These are phyloP conservation scores for Boletus mariae DNA, from an alignment of 1,284 basidiomycete species.

Conservation along the genomic window DNA sequence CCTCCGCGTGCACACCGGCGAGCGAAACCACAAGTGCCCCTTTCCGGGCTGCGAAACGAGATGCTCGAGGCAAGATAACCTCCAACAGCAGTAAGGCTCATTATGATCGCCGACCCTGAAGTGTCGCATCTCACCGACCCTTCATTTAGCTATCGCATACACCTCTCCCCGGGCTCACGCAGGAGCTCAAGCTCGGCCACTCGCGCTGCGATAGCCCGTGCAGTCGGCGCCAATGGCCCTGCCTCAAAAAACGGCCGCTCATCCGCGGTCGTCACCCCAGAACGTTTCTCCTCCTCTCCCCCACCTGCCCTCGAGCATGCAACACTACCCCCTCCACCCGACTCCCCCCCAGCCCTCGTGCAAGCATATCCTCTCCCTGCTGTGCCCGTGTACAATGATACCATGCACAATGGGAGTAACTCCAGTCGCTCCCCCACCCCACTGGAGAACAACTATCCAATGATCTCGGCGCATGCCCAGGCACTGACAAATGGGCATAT, in stretches of 20 bases:
- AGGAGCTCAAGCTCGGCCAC: conserved; percentile 50
- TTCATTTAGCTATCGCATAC: conserved; percentile 59
- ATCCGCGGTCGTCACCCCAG: conserved; percentile 19
- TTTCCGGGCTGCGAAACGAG: conserved; percentile 80
- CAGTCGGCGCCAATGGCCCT: conserved; percentile 30
- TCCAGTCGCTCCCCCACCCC: conserved; percentile 44
- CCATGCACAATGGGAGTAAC: conserved; percentile 35
- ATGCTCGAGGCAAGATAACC: conserved; percentile 76
- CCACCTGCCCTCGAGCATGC: conserved; percentile 46
- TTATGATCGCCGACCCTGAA: not conserved
- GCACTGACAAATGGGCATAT: conserved; percentile 26
- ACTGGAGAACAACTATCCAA: conserved; percentile 38
- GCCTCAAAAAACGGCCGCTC: conserved; percentile 23
- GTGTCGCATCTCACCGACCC: conserved; percentile 2
- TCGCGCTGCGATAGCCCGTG: conserved; percentile 47
- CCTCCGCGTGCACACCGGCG: conserved; percentile 78
- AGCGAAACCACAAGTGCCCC: conserved; percentile 77
- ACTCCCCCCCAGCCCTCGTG: conserved; percentile 41
- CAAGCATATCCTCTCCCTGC: conserved; percentile 35
- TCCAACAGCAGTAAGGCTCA: conserved; percentile 70
- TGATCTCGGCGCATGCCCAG: conserved; percentile 32
- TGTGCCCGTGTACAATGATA: conserved; percentile 35
- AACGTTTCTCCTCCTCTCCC: conserved; percentile 33
- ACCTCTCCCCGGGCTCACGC: conserved; percentile 67
- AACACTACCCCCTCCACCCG: conserved; percentile 31